phyloP scores from a whole-genome alignment of 495 filamentous ascomycete genomes.

The Tirmania nivea region DNA sequence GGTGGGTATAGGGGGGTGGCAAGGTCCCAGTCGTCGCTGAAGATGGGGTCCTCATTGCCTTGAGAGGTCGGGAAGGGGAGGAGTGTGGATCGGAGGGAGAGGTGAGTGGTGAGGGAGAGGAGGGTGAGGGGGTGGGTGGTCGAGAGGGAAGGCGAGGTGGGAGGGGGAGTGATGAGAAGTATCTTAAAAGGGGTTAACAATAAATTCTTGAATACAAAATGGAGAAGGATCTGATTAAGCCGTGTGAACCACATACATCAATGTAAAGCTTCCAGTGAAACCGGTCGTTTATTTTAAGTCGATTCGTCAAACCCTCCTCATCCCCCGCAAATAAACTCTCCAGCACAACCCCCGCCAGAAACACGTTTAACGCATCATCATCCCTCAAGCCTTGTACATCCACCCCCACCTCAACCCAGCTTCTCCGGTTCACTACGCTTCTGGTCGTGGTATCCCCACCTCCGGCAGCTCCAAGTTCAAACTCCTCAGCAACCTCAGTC shows the following conservation, averaged over 20 bases:
- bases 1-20: constrained; percentile 54
- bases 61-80: constrained; percentile 67
- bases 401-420: constrained; percentile 17
- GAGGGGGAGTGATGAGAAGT: constrained; percentile 72
- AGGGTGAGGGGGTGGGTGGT: constrained; percentile 79
- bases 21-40: constrained; percentile 93
- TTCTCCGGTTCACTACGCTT: neutral
- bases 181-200: constrained; percentile 40
- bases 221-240: neutral
- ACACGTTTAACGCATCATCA: constrained; percentile 75
- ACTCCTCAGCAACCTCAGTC: constrained; percentile 12
- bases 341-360: constrained; percentile 64
- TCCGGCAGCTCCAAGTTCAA: constrained; percentile 16
- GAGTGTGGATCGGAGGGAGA: constrained; percentile 76
- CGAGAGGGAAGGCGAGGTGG: constrained; percentile 74
- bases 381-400: constrained; percentile 45
- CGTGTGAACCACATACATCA: constrained; percentile 40
- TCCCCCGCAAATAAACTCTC: constrained; percentile 63
- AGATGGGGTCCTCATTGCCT: constrained; percentile 82
- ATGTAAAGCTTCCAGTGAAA: constrained; percentile 96
- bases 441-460: constrained; percentile 8
- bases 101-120: constrained; percentile 77
- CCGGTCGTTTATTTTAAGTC: constrained; percentile 55
- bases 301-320: constrained; percentile 13
- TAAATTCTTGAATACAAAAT: neutral